Evolutionary conservation across 176 grass and related monocot genomes (phyloP), one percentile per base, ranked within the genome.

Genomic region (Paspalum vaginatum): DNA sequence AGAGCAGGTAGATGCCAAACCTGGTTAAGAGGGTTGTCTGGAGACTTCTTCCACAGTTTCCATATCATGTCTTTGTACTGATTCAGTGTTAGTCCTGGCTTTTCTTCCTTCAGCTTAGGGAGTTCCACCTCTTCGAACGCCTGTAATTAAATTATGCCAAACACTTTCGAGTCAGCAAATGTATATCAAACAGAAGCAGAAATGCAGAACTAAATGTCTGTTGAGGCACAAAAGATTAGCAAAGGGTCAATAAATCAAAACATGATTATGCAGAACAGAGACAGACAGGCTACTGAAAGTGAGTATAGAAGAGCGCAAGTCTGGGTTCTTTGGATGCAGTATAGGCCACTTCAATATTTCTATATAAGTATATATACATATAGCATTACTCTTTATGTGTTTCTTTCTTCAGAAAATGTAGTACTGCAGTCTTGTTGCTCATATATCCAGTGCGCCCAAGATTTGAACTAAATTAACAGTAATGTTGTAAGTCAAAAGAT

Each of bases 51-150:
- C 96, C 96, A 99, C 51, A 95, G 80, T 85, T 99, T 99, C 96
- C 96, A 99, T 82, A 99, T 88, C 96, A 99, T 99, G 56, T 95
- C 96, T 92, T 93, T 99, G 88, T 95, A 99, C 53, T 99, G 92
- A 24, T 99, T 78, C 44, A 99, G 76, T 1, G 88, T 95, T 62
- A 99, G 68, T 14, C 96, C 96, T 56, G 96, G 96, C 59, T 99
- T 99, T 91, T 99, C 96, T 89, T 87, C 96, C 88, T 99, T 99
- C 45, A 99, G 81, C 79, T 92, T 99, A 65, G 92, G 90, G 26
- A 99, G 91, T 65, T 99, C 96, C 52, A 75, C 90, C 83, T 99
- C 96, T 89, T 99, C 92, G 89, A 95, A 99, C 74, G 96, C 96
- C 96, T 89, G 42, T 32, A 15, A 65, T 17, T 63, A 63, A 64